Base-by-base conservation (phyloP, 2,329 filamentous ascomycete species). In the Emydomyces testavorans region DNA sequence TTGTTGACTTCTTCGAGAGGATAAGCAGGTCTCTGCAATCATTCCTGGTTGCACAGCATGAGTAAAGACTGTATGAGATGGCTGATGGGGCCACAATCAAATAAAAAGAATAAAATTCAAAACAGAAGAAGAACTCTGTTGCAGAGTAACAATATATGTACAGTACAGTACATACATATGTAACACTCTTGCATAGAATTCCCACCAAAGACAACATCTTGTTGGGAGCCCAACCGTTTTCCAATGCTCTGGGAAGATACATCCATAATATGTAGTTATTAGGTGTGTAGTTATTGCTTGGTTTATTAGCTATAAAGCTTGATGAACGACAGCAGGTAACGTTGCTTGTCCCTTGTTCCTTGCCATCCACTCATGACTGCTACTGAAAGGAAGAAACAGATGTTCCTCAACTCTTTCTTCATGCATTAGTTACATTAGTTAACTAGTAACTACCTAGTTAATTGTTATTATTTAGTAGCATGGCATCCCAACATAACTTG, bases 211-310 rank as follows among this genome's bases (percentile, higher is more conserved):
- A 32, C 31, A 20, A 45, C 16, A 16, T 20, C 43, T 46, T 46
- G 43, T 46, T 46, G 43, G 43, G 43, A 13, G 21, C 43, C 43
- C 43, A 46, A 46, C 43, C 43, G n/a, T 46, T 38, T 46, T 28
- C 34, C 35, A 24, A 26, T 15, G 23, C 32, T 46, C 35, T 38
- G 43, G 43, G 28, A 38, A n/a, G 3, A 38, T n/a, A n/a, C n/a
- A 34, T 34, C 31, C 13, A 34, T 34, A 34, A 34, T n/a, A n/a
- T n/a, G n/a, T n/a, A n/a, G n/a, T n/a, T n/a, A n/a, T n/a, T n/a
- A n/a, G n/a, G n/a, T n/a, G n/a, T n/a, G n/a, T 11, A 11, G 7
- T 21, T 21, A 6, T 37, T 18, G n/a, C 29, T 16, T 16, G 20
- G 16, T 7, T 38, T 11, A 26, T 24, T 26, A 21, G 21, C 15